Base-by-base conservation (phyloP, 179 eudicot genomes). In the Nepenthes alata region DNA sequence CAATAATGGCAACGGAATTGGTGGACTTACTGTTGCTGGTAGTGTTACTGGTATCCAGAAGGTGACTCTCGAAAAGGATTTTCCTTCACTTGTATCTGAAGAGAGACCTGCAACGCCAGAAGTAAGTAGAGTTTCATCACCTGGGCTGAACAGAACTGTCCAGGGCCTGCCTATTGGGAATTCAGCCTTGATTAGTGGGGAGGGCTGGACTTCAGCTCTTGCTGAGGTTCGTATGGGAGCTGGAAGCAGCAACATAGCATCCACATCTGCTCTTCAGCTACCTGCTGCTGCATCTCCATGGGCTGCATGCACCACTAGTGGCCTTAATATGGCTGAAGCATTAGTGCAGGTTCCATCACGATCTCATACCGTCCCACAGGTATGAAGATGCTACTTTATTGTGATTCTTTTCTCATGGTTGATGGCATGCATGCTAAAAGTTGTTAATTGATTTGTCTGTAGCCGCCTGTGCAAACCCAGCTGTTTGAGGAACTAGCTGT, bases 251-350 rank as follows among this genome's bases (percentile, higher is more conserved):
- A 71, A 64, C 63, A 51, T 49, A 47, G 70, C 45, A 39, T 2
- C 72, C 14, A 66, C 81, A 57, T 64, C 78, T 57, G 57, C 64
- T 63, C 75, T 65, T 48, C 82, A 67, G 66, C 35, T 72, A 7
- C 25, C 49, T 56, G 62, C 59, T 48, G n/a, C 81, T 53, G 66
- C 58, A 51, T 66, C 77, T 37, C 37, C 67, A 13, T 62, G 79
- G 53, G 70, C 60, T 70, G 60, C 67, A 47, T 59, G 68, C 70
- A 53, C 63, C 37, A 25, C 69, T 37, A 45, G 50, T 61, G 85
- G 82, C 60, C 85, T 81, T 15, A 90, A 83, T 63, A 90, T 90
- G 97, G 97, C 97, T 37, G 90, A 87, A 72, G 72, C 95, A 55
- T 75, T 90, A 69, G 86, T 70, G 63, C 93, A 83, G 70, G 80